These are phyloP conservation scores for Pestalotiopsis fici DNA, from an alignment of 2,329 filamentous ascomycete genomes.

Conservation along the genomic window DNA sequence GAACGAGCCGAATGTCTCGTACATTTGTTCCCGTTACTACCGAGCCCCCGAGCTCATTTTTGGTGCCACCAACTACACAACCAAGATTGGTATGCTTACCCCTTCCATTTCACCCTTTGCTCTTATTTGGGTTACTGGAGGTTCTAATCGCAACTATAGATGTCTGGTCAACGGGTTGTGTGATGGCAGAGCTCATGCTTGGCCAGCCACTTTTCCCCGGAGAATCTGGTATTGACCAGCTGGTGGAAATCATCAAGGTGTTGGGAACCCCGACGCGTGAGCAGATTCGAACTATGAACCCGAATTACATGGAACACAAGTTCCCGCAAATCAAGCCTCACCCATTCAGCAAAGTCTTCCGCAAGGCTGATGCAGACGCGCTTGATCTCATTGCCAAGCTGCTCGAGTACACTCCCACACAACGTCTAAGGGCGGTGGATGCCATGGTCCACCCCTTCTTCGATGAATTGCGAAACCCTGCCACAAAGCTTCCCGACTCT, in stretches of 20 bases:
- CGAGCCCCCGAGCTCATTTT: conserved; percentile 97
- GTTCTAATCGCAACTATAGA: conserved; percentile 54
- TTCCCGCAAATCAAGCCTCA: conserved; percentile 99
- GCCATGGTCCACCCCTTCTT: conserved; percentile 99
- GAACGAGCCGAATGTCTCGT: conserved; percentile 98
- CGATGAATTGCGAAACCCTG: conserved; percentile 91
- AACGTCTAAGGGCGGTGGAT: conserved; percentile 89
- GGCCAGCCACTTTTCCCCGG: conserved; percentile 97
- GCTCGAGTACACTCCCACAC: conserved; percentile 95
- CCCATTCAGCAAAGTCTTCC: conserved; percentile 98
- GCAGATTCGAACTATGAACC: conserved; percentile 99
- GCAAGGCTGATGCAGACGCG: conserved; percentile 89
- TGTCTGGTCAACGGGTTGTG: conserved; percentile 98
- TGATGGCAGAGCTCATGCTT: conserved; percentile 99
- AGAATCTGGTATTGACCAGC: conserved; percentile 96
- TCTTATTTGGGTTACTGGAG: conserved; percentile 13
- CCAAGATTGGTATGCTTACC: conserved; percentile 85
- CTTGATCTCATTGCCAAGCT: conserved; percentile 94
- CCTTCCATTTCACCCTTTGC: conserved; percentile 3
- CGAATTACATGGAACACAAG: conserved; percentile 99
- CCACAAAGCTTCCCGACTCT: conserved; percentile 88
- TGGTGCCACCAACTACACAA: conserved; percentile 98
- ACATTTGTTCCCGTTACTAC: conserved; percentile 99
- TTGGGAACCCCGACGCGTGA: conserved; percentile 94
- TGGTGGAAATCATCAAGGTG: conserved; percentile 99